These are phyloP conservation scores for Salix suchowensis DNA, from an alignment of 345 rosid genomes.

Conservation along the genomic window DNA sequence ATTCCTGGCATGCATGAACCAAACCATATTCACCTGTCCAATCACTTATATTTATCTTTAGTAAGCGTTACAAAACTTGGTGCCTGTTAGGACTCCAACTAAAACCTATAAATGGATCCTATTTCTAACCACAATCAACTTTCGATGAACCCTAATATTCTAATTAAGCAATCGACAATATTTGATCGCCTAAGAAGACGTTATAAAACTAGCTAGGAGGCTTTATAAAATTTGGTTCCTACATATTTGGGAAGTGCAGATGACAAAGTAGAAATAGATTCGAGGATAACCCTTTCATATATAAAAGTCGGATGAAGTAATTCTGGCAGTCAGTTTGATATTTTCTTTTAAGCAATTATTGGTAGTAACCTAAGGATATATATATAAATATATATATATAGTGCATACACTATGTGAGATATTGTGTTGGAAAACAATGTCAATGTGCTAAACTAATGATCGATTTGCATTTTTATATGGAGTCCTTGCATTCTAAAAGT, in stretches of 20 bases:
- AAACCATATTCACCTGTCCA: background rate
- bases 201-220: background rate
- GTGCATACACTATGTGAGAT: background rate
- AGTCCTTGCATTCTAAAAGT: constrained; percentile 16
- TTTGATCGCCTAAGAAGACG: background rate
- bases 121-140: constrained; percentile 6
- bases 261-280: background rate
- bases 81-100: background rate
- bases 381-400: too few relatives aligned
- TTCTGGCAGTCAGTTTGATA: background rate
- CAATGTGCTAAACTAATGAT: constrained; percentile 10
- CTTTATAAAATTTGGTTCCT: constrained; percentile 22
- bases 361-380: background rate
- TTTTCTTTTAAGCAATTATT: background rate
- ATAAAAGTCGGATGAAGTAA: background rate
- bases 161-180: background rate
- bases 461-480: constrained; percentile 9
- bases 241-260: constrained; percentile 33
- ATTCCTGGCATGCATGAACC: background rate
- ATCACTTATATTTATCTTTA: background rate
- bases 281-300: background rate
- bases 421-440: background rate
- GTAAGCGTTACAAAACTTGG: background rate
- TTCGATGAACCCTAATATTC: background rate
- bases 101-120: background rate